Conservation (phyloP, 2,329 filamentous ascomycete genomes). For the Exophiala phaeomuriformis region DNA sequence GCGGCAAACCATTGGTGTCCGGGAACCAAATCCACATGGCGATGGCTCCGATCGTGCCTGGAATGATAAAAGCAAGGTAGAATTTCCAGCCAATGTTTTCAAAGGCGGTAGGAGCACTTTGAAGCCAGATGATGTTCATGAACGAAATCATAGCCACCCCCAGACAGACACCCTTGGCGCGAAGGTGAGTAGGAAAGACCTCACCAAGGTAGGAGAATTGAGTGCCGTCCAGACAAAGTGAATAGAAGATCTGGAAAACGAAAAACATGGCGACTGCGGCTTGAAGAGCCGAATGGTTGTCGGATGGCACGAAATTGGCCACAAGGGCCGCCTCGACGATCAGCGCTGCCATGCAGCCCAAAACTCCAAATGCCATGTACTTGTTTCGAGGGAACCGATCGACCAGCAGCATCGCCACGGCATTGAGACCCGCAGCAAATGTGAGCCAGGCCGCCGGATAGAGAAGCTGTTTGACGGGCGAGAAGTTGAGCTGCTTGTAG, state of each 20-base stretch:
- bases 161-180: slow-evolving; percentile 28
- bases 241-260: slow-evolving; percentile 38
- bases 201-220: slow-evolving; percentile 44
- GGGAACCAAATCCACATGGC: slow-evolving; percentile 29
- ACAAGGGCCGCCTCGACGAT: slow-evolving; percentile 36
- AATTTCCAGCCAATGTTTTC: slow-evolving; percentile 33
- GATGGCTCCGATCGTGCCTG: slow-evolving; percentile 20
- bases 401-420: slow-evolving; percentile 15
- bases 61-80: slow-evolving; percentile 36
- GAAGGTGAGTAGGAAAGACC: slow-evolving; percentile 40
- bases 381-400: slow-evolving; percentile 21
- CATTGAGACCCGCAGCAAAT: slow-evolving; percentile 22
- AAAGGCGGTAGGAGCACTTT: slow-evolving; percentile 30
- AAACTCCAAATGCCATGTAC: slow-evolving; percentile 31
- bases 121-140: slow-evolving; percentile 35
- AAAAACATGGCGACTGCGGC: slow-evolving; percentile 38
- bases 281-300: slow-evolving; percentile 30
- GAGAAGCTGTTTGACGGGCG: slow-evolving; percentile 28
- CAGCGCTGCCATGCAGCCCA: slow-evolving; percentile 37
- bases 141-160: slow-evolving; percentile 34
- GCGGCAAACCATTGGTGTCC: slow-evolving; percentile 29
- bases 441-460: slow-evolving; percentile 21
- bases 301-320: slow-evolving; percentile 32
- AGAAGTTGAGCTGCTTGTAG: slow-evolving; percentile 41
- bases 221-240: slow-evolving; percentile 41